Evolutionary conservation across 1,139 yeast genomes (phyloP), one percentile per base, ranked within the genome.

Genomic region (Blastobotrys arbuscula): DNA sequence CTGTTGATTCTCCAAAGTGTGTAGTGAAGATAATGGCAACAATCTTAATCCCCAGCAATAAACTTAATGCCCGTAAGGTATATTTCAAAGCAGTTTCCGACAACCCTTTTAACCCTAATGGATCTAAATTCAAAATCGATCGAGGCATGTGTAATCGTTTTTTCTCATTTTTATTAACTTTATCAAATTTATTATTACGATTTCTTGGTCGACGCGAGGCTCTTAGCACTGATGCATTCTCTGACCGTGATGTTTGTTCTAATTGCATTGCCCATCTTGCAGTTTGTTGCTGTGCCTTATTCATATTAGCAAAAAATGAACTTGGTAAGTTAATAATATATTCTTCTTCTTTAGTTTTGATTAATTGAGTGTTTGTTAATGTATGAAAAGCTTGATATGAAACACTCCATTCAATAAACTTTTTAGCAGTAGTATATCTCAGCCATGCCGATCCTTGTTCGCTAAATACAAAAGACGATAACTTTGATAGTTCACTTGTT

Each of bases 371-470:
- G 23, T 24, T 19, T 9, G 13, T 31, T 8, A 49, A 39, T 16
- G 44, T 39, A 9, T 42, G 42, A 35, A 38, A 45, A 28, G 40
- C 47, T 26, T 45, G 53, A 35, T 42, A 36, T 10, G 38, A 50
- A 2, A 53, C 52, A 10, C 56, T 50, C 66, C 66, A 62, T 19
- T 50, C 49, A 18, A 59, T 46, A 47, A 60, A 62, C 52, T 55
- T 55, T 51, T 55, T 57, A 9, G 64, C 65, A 9, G 66, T 55
- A 8, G 51, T 47, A 44, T 59, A 60, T 10, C 66, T 51, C 15
- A 62, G 54, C 65, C 64, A 61, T 2, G 63, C 56, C 2, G 65
- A 54, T 2, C 65, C 65, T 18, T 59, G 57, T 37, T 57, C 61
- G n/a, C 63, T 60, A 24, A 61, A 58, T 6, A 60, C 49, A 43